phyloP scores from a whole-genome alignment of 2,329 filamentous ascomycete species.

The Proliferodiscus dingleyae region DNA sequence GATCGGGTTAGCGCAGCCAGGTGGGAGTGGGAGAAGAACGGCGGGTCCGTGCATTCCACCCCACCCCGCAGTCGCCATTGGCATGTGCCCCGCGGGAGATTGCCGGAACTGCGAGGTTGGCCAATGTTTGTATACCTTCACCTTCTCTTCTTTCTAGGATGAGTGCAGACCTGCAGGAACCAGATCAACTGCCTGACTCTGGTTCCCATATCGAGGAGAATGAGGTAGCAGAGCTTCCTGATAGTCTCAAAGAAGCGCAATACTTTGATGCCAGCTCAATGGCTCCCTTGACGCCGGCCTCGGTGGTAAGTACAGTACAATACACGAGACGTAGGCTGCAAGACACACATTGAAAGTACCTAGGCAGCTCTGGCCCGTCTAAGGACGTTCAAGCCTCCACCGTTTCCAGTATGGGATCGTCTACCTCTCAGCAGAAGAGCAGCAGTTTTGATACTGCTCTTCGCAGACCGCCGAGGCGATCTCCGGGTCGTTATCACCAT shows the following conservation, averaged over 20 bases:
- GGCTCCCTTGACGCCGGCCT: slow-evolving; percentile 29
- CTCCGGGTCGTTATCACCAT: slow-evolving; percentile 67
- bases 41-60: too few species aligned
- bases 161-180: neutral
- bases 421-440: slow-evolving; percentile 65
- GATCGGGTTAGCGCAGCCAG: too few species aligned
- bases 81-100: too few species aligned
- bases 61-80: too few species aligned
- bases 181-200: neutral
- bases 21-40: too few species aligned
- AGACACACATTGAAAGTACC: too few species aligned
- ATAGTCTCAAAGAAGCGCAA: slow-evolving; percentile 28
- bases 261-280: slow-evolving; percentile 32
- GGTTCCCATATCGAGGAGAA: slow-evolving; percentile 16
- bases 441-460: slow-evolving; percentile 82
- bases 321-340: neutral
- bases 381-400: slow-evolving; percentile 54
- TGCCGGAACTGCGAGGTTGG: too few species aligned
- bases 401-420: slow-evolving; percentile 57
- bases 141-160: neutral
- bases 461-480: slow-evolving; percentile 77
- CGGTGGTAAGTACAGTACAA: slow-evolving; percentile 17
- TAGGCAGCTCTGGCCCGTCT: slow-evolving; percentile 47
- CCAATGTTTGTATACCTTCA: too few species aligned
- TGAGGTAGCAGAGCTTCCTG: slow-evolving; percentile 27